These are phyloP conservation scores for Fonsecaea monophora DNA, from an alignment of 2,329 filamentous ascomycete genomes.

Conservation along the genomic window DNA sequence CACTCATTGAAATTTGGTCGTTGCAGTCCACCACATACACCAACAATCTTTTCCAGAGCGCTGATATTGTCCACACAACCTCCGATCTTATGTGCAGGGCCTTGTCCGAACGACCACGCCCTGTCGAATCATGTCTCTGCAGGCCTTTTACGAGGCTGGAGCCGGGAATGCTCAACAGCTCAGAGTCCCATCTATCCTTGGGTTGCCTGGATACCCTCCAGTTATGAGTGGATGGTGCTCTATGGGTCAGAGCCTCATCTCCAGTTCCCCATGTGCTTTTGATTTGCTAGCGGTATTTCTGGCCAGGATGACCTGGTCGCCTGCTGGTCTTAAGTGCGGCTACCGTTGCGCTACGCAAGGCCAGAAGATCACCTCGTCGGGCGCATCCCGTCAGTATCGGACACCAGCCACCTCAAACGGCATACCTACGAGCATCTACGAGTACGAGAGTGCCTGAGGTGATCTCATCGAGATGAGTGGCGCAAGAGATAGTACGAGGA, in stretches of 20 bases:
- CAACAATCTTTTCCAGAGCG: conserved; percentile 12
- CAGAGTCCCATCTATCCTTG: not conserved
- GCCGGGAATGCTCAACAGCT: not conserved
- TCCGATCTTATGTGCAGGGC: conserved; percentile 6
- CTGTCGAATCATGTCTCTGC: conserved; percentile 9
- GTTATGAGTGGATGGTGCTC: not conserved
- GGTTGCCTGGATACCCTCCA: not conserved
- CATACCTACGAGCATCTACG: not conserved
- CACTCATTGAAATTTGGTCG: conserved; percentile 30
- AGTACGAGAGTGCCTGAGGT: not conserved
- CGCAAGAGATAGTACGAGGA: not conserved
- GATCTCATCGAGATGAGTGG: not conserved
- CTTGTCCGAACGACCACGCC: conserved; percentile 1
- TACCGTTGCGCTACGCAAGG: conserved; percentile 9
- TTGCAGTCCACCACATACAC: conserved; percentile 11
- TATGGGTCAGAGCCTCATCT: conserved; percentile 13
- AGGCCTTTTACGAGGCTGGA: not conserved
- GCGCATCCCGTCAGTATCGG: not conserved
- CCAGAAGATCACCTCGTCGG: conserved; percentile 4
- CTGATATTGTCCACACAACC: conserved; percentile 15
- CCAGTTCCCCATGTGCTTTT: not conserved
- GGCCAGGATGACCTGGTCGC: conserved; percentile 13
- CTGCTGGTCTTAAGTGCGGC: conserved; percentile 1
- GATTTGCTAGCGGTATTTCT: conserved; percentile 9
- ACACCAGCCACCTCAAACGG: conserved; percentile 4